phyloP scores from a whole-genome alignment of 176 grass and related monocot species.

The Zizania latifolia region DNA sequence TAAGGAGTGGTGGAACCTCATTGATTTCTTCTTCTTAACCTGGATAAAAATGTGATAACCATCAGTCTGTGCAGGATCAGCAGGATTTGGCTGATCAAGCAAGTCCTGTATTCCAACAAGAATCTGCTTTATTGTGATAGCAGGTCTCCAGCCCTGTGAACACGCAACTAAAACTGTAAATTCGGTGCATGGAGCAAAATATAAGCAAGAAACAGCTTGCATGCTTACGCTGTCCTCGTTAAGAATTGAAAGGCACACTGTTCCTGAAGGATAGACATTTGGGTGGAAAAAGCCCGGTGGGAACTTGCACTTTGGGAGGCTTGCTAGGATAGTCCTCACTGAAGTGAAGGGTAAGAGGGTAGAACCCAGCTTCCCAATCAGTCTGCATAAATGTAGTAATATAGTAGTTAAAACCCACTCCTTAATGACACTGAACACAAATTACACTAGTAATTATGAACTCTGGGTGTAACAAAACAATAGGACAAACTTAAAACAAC shows the following conservation, averaged over 20 bases:
- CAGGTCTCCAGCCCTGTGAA: slow-evolving; percentile 78
- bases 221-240: slow-evolving; percentile 72
- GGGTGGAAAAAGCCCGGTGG: slow-evolving; percentile 81
- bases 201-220: neutral
- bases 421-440: neutral
- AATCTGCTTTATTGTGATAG: slow-evolving; percentile 86
- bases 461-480: neutral
- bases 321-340: slow-evolving; percentile 85
- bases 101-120: slow-evolving; percentile 89
- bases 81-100: slow-evolving; percentile 84
- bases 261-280: slow-evolving; percentile 91
- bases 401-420: neutral
- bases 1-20: neutral
- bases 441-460: neutral
- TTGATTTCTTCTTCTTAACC: slow-evolving; percentile 29
- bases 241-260: slow-evolving; percentile 82
- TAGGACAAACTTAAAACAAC: neutral
- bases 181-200: neutral
- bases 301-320: slow-evolving; percentile 90
- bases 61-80: slow-evolving; percentile 75
- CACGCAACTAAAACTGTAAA: neutral
- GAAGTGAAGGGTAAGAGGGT: slow-evolving; percentile 64
- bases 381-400: slow-evolving; percentile 44
- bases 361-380: slow-evolving; percentile 78
- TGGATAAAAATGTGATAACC: slow-evolving; percentile 81